Conservation (phyloP, 2,329 filamentous ascomycete species). For the Aspergillus aculeatinus region DNA sequence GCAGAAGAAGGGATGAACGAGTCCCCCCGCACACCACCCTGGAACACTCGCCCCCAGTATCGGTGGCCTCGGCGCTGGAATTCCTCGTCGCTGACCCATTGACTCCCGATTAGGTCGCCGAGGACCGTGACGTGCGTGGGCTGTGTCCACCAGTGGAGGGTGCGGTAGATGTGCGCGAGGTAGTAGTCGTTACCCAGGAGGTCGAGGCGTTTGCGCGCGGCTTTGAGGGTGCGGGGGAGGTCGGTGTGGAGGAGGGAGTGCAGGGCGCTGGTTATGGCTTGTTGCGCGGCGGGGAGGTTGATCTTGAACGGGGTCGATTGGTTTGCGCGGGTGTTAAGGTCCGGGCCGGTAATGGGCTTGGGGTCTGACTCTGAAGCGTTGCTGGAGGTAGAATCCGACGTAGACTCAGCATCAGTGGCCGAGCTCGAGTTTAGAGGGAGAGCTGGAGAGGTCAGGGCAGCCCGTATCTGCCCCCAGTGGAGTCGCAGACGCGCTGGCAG, state of each 20-base stretch:
- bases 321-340: conserved; percentile 12
- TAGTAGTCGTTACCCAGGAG: conserved; percentile 93
- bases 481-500: conserved; percentile 42
- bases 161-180: conserved; percentile 86
- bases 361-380: background rate
- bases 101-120: conserved; percentile 88
- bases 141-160: conserved; percentile 75
- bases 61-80: conserved; percentile 71
- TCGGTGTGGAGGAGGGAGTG: conserved; percentile 60
- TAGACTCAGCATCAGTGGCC: background rate
- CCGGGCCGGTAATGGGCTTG: background rate
- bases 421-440: conserved; percentile 11
- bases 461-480: conserved; percentile 34
- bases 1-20: background rate
- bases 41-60: conserved; percentile 80
- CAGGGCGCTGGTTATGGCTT: conserved; percentile 22
- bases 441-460: conserved; percentile 14
- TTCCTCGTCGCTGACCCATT: conserved; percentile 87
- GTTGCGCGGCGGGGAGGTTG: conserved; percentile 11
- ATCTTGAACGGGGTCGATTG: background rate
- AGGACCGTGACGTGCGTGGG: conserved; percentile 88
- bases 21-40: conserved; percentile 62
- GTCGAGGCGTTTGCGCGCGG: conserved; percentile 76
- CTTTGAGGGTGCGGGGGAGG: conserved; percentile 64
- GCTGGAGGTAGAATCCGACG: background rate